These are phyloP conservation scores for Desmodesmus armatus DNA, from an alignment of 139 green algal genomes.

Conservation along the genomic window DNA sequence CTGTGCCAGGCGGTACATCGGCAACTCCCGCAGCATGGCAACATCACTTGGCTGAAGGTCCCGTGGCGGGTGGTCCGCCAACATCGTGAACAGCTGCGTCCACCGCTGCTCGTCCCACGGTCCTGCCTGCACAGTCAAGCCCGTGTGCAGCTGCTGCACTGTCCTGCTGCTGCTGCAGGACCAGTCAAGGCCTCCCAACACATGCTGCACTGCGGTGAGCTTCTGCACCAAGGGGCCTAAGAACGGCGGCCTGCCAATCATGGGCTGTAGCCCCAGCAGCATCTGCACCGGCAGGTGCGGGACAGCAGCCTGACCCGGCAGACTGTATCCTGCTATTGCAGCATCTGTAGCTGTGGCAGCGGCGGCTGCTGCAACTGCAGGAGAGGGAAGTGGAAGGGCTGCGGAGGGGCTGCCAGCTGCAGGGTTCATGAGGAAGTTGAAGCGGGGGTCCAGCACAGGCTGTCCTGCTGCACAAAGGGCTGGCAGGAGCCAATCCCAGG, in stretches of 20 bases:
- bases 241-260: constrained; percentile 35
- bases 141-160: background rate
- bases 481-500: constrained; percentile 58
- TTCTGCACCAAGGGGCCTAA: constrained; percentile 34
- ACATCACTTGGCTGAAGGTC: constrained; percentile 39
- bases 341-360: constrained; percentile 13
- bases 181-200: background rate
- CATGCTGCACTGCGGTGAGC: background rate
- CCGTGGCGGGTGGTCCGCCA: constrained; percentile 44
- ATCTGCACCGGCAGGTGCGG: background rate
- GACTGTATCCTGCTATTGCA: background rate
- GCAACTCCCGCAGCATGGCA: constrained; percentile 50
- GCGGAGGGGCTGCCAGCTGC: background rate
- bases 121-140: background rate
- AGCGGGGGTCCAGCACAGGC: constrained; percentile 62
- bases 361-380: background rate
- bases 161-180: background rate
- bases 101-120: constrained; percentile 12
- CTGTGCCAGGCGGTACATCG: constrained; percentile 53
- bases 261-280: constrained; percentile 21
- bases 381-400: background rate
- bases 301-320: no score
- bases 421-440: constrained; percentile 5
- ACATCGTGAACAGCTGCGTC: constrained; percentile 46
- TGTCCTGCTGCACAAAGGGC: constrained; percentile 44